Evolutionary conservation across 495 filamentous ascomycete species (phyloP).

Genomic region (Neurospora sp.): DNA sequence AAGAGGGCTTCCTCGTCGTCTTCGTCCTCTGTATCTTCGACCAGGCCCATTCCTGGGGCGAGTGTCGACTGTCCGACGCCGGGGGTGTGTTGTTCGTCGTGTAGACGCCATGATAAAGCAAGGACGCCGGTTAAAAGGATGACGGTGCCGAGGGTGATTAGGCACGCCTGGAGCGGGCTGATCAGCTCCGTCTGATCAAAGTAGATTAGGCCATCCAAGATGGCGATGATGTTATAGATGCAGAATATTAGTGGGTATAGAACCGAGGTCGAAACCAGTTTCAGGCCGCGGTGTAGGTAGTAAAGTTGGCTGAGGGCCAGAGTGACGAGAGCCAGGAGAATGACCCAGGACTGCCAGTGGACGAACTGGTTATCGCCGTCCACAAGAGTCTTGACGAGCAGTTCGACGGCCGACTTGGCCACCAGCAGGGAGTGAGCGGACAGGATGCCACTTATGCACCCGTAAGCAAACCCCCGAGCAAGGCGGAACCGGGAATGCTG

Average conservation of each 20-base stretch:
- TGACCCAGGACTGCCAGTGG: slow-evolving; percentile 94
- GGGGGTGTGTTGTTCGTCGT: slow-evolving; percentile 55
- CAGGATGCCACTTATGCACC: slow-evolving; percentile 80
- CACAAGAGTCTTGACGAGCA: slow-evolving; percentile 85
- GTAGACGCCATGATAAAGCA: slow-evolving; percentile 87
- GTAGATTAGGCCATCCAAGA: slow-evolving; percentile 93
- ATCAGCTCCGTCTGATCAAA: slow-evolving; percentile 82
- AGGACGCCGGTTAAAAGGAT: slow-evolving; percentile 84
- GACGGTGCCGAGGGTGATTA: slow-evolving; percentile 79
- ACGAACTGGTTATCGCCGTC: slow-evolving; percentile 91
- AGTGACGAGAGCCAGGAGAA: slow-evolving; percentile 69
- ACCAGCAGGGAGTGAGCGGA: slow-evolving; percentile 89
- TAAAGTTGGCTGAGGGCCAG: slow-evolving; percentile 89
- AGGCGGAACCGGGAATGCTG: slow-evolving; percentile 59
- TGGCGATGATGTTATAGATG: slow-evolving; percentile 98
- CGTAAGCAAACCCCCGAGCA: slow-evolving; percentile 79
- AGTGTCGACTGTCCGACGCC: slow-evolving; percentile 50
- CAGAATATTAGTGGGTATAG: slow-evolving; percentile 98
- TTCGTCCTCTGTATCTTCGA: slow-evolving; percentile 54
- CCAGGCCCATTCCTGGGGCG: slow-evolving; percentile 59
- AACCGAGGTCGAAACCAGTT: slow-evolving; percentile 88
- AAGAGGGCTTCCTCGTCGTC: slow-evolving; percentile 35
- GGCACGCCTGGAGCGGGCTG: slow-evolving; percentile 59
- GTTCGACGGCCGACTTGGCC: slow-evolving; percentile 92
- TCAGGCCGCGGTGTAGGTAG: slow-evolving; percentile 87